Evolutionary conservation across 2,329 filamentous ascomycete genomes (phyloP), one percentile per base, ranked within the genome.

Genomic region (Sporothrix inflata): DNA sequence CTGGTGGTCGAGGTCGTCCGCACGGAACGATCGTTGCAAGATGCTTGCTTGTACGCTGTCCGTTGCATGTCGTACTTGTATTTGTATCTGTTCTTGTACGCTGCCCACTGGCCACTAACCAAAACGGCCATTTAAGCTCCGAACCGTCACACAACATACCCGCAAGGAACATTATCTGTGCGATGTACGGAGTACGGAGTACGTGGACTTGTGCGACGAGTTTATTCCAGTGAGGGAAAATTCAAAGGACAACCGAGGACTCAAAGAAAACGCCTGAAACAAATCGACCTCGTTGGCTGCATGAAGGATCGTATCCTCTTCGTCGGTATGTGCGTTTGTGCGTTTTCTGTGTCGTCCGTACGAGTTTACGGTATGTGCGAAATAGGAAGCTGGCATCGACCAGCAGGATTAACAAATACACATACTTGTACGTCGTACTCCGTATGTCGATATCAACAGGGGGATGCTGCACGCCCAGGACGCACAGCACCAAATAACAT

Each of bases 401-500:
- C 3, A 24, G 34, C 19, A 42, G n/a, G 57, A 24, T 24, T 42
- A 19, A 24, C 34, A 42, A 42, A 63, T 47, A 16, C 5, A 47
- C 12, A 42, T 40, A 40, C 9, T 9, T 9, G 9, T 40, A 5
- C 5, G 38, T 9, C 4, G 38, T 40, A 40, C 5, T 4, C 38
- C 38, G 38, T 40, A 40, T 9, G 38, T 42, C 40, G 47, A 21
- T 51, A 47, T 47, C 45, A 47, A 47, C 45, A 40, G 19, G 47
- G n/a, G n/a, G n/a, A n/a, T n/a, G n/a, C n/a, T n/a, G n/a, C n/a
- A n/a, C n/a, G n/a, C 30, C 34, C 19, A 53, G 19, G 45, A 7
- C 27, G 30, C n/a, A 69, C 30, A 53, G 16, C 8, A 24, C 55
- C 34, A 72, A 47, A 72, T 72, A 72, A 65, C 71, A 69, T 69